Evolutionary conservation across 129 eudicot genomes (phyloP).

Genomic region (Glebionis coronaria): DNA sequence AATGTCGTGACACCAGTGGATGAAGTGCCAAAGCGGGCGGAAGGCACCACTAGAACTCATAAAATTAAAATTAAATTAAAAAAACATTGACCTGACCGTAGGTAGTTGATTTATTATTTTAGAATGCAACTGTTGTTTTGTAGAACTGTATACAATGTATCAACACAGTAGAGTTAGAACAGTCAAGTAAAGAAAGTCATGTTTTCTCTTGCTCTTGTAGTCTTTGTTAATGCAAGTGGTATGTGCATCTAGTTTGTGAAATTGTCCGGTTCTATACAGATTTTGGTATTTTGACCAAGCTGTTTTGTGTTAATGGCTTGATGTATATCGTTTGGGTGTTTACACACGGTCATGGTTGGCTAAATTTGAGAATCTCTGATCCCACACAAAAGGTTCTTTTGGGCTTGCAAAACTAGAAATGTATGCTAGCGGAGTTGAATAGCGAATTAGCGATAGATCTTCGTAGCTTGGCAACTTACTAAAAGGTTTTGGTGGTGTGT

Average conservation of each 20-base stretch:
- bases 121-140: slow-evolving; percentile 24
- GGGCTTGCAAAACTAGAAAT: too few species aligned
- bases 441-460: too few species aligned
- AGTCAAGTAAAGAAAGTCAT: slow-evolving; percentile 11
- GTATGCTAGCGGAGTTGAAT: too few species aligned
- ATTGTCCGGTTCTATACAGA: background rate
- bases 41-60: slow-evolving; percentile 44
- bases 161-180: slow-evolving; percentile 7
- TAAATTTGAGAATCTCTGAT: too few species aligned
- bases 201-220: background rate
- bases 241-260: background rate
- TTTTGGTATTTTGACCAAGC: background rate
- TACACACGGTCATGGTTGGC: too few species aligned
- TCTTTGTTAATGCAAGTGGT: background rate
- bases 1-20: slow-evolving; percentile 20
- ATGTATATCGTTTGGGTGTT: too few species aligned
- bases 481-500: too few species aligned
- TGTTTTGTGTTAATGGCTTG: background rate
- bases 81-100: slow-evolving; percentile 46
- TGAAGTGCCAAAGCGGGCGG: slow-evolving; percentile 34
- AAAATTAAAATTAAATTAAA: slow-evolving; percentile 74
- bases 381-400: too few species aligned
- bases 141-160: slow-evolving; percentile 23
- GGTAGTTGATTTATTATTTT: slow-evolving; percentile 23
- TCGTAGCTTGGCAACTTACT: too few species aligned